Evolutionary conservation across 2,329 filamentous ascomycete genomes (phyloP), one percentile per base, ranked within the genome.

Genomic region (Elsinoe ampelina): DNA sequence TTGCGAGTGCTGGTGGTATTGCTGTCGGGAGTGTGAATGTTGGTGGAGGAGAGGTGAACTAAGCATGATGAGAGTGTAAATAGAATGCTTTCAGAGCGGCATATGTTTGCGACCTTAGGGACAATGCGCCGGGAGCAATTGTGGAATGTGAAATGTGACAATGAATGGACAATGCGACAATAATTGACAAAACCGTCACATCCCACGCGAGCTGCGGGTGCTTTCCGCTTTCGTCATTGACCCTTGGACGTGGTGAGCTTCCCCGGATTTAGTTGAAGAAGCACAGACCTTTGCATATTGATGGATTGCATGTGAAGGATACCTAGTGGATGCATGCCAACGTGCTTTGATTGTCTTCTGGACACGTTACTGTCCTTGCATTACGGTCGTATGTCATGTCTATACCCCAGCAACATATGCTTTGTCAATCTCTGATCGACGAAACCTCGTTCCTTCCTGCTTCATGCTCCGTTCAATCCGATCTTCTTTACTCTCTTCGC

Each of bases 401-500:
- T 39, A 39, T 39, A 11, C 1, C 36, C 17, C 36, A 39, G 36
- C 36, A 39, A 19, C 36, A n/a, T n/a, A 30, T 30, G 26, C 26
- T 30, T n/a, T n/a, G n/a, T n/a, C n/a, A n/a, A n/a, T n/a, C n/a
- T n/a, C n/a, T n/a, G n/a, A n/a, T n/a, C n/a, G n/a, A n/a, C n/a
- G n/a, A n/a, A n/a, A n/a, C n/a, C n/a, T n/a, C n/a, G n/a, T n/a
- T 41, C 38, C 17, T 19, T 41, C 41, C 5, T 30, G 26, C 26
- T 30, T 30, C 62, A 97, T 19, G 15, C 19, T 7, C 48, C 48
- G 6, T 36, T 39, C 51, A 63, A 57, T 5, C 58, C 58, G 26
- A 63, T 62, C 15, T 58, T 56, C 45, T 54, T 58, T 15, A 70
- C 63, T 51, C 64, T 62, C 61, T 70, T 70, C 13, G 62, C 60